These are phyloP conservation scores for Suillus weaverae DNA, from an alignment of 768 basidiomycete genomes.

Conservation along the genomic window DNA sequence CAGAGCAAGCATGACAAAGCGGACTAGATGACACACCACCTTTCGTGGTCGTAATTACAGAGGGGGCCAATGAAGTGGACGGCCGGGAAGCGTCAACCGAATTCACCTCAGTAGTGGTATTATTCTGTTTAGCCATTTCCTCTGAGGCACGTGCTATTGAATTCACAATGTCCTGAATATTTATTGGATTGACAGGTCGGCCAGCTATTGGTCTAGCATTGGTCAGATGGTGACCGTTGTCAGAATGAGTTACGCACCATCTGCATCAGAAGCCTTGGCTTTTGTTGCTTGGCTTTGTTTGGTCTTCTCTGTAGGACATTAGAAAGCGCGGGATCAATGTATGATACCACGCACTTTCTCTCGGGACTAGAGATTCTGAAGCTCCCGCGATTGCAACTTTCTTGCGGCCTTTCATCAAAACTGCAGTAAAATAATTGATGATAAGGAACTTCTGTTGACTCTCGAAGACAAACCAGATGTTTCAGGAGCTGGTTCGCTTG, in stretches of 20 bases:
- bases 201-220: conserved; percentile 6
- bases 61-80: neutral
- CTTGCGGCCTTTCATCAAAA: neutral
- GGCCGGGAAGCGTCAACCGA: neutral
- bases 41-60: conserved; percentile 5
- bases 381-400: neutral
- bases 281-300: neutral
- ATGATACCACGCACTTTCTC: conserved; percentile 3
- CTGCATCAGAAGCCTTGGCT: neutral
- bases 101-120: neutral
- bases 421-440: neutral
- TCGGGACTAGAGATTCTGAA: neutral
- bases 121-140: neutral
- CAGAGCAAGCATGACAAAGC: conserved; percentile 48
- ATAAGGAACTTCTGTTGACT: neutral
- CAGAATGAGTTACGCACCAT: neutral
- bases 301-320: neutral
- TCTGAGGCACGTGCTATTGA: neutral
- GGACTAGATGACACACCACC: conserved; percentile 9
- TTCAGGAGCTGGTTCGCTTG: neutral
- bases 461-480: neutral
- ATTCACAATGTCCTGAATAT: neutral
- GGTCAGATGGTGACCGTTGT: neutral
- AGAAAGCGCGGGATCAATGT: neutral
- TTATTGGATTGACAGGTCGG: neutral